Base-by-base conservation (phyloP, 139 green algal species). In the Chara braunii region DNA sequence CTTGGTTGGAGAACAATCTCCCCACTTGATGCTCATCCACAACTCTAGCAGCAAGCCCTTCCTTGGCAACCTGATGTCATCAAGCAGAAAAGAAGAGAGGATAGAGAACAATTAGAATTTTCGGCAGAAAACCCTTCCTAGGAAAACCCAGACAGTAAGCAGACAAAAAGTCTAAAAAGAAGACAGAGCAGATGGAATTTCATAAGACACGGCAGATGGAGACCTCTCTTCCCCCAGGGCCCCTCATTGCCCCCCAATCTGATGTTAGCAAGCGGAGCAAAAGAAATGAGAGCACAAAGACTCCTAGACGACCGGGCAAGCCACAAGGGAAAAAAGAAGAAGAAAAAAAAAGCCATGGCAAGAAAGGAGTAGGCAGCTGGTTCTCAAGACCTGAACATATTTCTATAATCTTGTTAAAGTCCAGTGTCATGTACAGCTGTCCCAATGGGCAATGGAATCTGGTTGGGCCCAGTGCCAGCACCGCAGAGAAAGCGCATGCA, bases 1-100 rank as follows among this genome's bases (percentile, higher is more conserved):
- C 53, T 3, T 31, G 35, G 36, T 59, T 35, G 3, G 18, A 58
- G 50, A 72, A 69, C 24, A 57, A 34, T 14, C 51, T 23, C 7
- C 22, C 63, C 5, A 72, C 63, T 23, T 72, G 50, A 18, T 72
- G 63, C 51, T 60, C 36, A 36, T 72, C 63, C 11, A 72, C 63
- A 23, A 72, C 53, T 5, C 63, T 31, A 32, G 63, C 63, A 12
- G 63, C 29, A 23, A 72, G 6, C 1, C 63, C 30, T 33, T 72
- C 63, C 50, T 72, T 72, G 30, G 28, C 29, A 34, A 72, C 63
- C 63, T 72, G 63, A 18, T 26, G 40, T 18, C 40, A 48, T 26
- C 18, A 48, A 48, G 40, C 40, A 18, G 18, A 48, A 26, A 26
- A 48, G 40, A 18, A 18, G 18, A 48, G 40, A 18, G 18, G 18